Percentiles rank a stretch among this genome's conserved stretches.
phyloP scores from a whole-genome alignment of 495 filamentous ascomycete genomes.

The Mytilinidion resinicola region DNA sequence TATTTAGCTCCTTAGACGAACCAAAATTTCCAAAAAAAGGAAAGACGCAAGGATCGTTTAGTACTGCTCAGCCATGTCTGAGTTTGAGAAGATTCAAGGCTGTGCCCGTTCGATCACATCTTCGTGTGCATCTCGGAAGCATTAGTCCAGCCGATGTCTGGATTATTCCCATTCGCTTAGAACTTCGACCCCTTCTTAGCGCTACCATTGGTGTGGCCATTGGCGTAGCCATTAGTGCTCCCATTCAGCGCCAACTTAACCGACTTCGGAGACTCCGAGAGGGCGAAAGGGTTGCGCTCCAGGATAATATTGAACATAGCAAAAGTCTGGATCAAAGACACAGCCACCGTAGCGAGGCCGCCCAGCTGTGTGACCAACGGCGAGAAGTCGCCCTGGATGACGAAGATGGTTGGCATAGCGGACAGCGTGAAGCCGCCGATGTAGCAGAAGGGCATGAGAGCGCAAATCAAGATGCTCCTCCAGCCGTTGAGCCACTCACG shows the following conservation, averaged over 20 bases:
- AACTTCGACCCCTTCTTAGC: no score
- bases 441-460: background rate
- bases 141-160: no score
- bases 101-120: no score
- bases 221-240: no score
- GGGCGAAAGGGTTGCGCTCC: background rate
- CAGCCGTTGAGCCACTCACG: background rate
- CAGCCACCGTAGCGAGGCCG: background rate
- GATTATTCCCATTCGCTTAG: no score
- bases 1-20: no score
- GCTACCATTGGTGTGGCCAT: no score
- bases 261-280: background rate
- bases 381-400: background rate
- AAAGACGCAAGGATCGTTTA: no score
- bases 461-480: background rate
- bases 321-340: background rate
- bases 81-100: no score
- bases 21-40: no score
- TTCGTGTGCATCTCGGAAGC: no score
- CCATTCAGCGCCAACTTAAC: background rate
- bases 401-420: background rate
- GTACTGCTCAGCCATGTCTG: no score
- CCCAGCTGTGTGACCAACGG: background rate
- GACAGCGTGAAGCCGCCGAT: background rate
- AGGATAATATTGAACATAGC: background rate